phyloP scores from a whole-genome alignment of 805 yeast genomes.

The Starmerella sp. region DNA sequence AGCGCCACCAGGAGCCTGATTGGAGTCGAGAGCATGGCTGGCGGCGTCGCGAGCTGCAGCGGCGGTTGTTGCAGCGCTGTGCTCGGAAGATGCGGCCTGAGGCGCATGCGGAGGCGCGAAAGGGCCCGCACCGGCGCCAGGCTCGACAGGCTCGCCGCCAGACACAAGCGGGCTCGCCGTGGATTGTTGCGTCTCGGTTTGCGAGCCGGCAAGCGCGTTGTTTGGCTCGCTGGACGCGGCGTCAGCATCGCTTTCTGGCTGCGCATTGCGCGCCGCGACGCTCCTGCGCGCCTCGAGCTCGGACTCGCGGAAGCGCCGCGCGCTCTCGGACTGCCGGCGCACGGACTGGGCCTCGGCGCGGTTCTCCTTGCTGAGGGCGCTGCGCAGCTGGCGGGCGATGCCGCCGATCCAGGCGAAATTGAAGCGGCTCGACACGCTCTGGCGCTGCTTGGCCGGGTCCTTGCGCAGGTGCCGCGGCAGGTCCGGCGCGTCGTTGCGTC shows the following conservation, averaged over 20 bases:
- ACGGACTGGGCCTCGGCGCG: conserved; percentile 4
- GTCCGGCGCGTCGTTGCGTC: background rate
- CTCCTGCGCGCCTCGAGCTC: background rate
- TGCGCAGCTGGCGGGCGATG: conserved; percentile 7
- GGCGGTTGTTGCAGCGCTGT: no score
- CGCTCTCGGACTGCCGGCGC: conserved; percentile 11
- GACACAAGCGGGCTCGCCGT: no score
- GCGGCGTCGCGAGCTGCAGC: no score
- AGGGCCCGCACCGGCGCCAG: no score
- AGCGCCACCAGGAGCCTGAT: no score
- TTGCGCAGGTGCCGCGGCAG: conserved; percentile 6
- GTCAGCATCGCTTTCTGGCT: background rate
- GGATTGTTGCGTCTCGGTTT: no score
- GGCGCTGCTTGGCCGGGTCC: background rate
- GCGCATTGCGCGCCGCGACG: conserved; percentile 1
- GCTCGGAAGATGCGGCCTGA: no score
- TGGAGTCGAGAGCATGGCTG: no score
- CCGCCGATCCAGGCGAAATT: conserved; percentile 14
- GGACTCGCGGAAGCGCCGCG: background rate
- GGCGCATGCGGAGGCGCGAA: no score
- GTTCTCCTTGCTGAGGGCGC: conserved; percentile 2
- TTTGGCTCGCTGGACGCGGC: no score
- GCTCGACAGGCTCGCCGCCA: no score
- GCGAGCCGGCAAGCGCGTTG: no score
- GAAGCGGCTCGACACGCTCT: background rate